Evolutionary conservation across 1,139 yeast genomes (phyloP).

Genomic region (Geotrichum phurueaensis): DNA sequence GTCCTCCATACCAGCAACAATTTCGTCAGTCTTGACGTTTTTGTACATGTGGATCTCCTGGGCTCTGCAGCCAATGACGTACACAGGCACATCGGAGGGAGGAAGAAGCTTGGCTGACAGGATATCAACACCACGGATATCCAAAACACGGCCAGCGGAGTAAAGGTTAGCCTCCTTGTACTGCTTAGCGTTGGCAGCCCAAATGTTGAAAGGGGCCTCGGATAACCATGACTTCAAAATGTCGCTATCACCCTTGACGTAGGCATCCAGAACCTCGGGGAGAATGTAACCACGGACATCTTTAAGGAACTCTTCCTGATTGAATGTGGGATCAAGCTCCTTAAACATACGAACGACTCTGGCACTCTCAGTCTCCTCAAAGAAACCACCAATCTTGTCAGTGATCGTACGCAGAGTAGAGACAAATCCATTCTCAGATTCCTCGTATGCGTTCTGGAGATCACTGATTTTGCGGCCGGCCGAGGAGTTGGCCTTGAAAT

Average conservation of each 20-base stretch:
- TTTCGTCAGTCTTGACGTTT: constrained; percentile 84
- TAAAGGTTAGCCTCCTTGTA: constrained; percentile 86
- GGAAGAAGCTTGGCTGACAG: constrained; percentile 82
- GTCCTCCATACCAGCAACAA: constrained; percentile 95
- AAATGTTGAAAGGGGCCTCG: constrained; percentile 94
- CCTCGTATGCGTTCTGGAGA: constrained; percentile 67
- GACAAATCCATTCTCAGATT: constrained; percentile 88
- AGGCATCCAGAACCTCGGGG: constrained; percentile 94
- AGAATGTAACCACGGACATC: constrained; percentile 88
- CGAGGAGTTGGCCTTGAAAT: constrained; percentile 45
- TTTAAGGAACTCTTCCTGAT: constrained; percentile 69
- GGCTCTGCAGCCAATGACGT: constrained; percentile 92
- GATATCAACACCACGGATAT: constrained; percentile 92
- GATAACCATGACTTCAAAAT: constrained; percentile 86
- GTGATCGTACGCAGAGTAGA: constrained; percentile 72
- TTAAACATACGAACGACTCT: constrained; percentile 80
- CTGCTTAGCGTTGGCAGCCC: constrained; percentile 90
- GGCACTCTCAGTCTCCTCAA: constrained; percentile 95
- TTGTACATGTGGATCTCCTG: constrained; percentile 91
- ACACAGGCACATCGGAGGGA: constrained; percentile 88
- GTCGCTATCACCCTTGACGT: constrained; percentile 82
- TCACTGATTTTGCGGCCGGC: constrained; percentile 61
- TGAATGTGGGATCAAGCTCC: constrained; percentile 85
- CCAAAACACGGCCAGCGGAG: constrained; percentile 87
- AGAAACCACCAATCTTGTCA: constrained; percentile 78